These are phyloP conservation scores for Xylaria flabelliformis DNA, from an alignment of 495 filamentous ascomycete genomes.

Conservation along the genomic window DNA sequence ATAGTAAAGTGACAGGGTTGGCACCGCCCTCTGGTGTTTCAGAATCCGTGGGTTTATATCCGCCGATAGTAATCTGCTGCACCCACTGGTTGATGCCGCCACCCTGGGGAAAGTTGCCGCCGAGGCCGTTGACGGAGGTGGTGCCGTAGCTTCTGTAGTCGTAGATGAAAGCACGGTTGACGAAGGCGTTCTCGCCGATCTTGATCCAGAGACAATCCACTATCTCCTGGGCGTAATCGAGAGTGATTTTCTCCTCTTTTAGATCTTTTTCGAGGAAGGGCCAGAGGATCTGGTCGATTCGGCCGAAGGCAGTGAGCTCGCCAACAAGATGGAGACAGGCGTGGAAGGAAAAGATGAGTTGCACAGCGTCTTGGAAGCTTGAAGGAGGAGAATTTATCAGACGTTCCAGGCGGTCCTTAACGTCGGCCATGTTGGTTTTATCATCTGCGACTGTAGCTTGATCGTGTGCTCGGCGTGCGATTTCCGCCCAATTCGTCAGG, in stretches of 20 bases:
- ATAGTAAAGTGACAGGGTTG: constrained; percentile 24
- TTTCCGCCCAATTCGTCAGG: constrained; percentile 20
- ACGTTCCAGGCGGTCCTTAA: constrained; percentile 13
- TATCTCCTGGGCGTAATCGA: constrained; percentile 22
- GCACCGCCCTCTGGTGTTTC: constrained; percentile 19
- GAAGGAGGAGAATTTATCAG: background rate
- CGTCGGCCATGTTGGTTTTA: constrained; percentile 22
- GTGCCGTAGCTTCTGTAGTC: constrained; percentile 26
- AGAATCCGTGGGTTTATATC: constrained; percentile 21
- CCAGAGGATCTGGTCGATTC: constrained; percentile 27
- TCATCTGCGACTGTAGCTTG: background rate
- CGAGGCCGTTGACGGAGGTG: constrained; percentile 15
- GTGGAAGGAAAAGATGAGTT: constrained; percentile 24
- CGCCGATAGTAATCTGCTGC: constrained; percentile 26
- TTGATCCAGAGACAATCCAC: constrained; percentile 29
- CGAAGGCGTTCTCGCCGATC: constrained; percentile 30
- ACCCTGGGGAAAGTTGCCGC: constrained; percentile 25
- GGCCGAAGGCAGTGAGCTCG: constrained; percentile 25
- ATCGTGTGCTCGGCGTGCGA: background rate
- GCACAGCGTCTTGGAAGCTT: constrained; percentile 25
- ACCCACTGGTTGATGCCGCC: constrained; percentile 30
- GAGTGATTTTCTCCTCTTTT: background rate
- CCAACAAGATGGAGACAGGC: constrained; percentile 27
- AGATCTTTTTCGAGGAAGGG: constrained; percentile 23
- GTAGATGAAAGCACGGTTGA: constrained; percentile 29